Evolutionary conservation across 1,284 basidiomycete species (phyloP).

Genomic region (Porphyrellus sp.): DNA sequence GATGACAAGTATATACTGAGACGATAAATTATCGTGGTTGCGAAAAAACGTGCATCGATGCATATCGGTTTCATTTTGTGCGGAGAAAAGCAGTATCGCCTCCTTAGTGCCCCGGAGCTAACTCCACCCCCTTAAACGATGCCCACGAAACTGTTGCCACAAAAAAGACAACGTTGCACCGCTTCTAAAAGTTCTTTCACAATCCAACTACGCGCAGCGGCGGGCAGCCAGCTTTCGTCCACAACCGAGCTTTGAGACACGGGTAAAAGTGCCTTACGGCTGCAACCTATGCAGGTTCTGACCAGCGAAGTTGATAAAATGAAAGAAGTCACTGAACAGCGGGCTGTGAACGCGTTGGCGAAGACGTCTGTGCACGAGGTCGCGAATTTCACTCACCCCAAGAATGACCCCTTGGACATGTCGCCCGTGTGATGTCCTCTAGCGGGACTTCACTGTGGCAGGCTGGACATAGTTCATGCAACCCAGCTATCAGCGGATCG

Average conservation of each 20-base stretch:
- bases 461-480: constrained; percentile 66
- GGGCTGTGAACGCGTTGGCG: constrained; percentile 41
- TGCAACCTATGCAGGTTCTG: constrained; percentile 67
- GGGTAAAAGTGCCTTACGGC: constrained; percentile 65
- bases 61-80: constrained; percentile 31
- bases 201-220: constrained; percentile 56
- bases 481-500: constrained; percentile 33
- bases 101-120: constrained; percentile 22
- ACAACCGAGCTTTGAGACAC: constrained; percentile 34
- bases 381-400: constrained; percentile 49
- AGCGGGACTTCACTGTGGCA: constrained; percentile 57
- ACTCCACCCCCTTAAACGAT: constrained; percentile 38
- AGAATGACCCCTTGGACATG: constrained; percentile 62
- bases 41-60: constrained; percentile 26
- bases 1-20: constrained; percentile 15
- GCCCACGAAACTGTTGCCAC: constrained; percentile 63
- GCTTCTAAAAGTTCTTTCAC: constrained; percentile 63
- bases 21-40: constrained; percentile 28
- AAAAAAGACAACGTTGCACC: constrained; percentile 60
- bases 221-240: constrained; percentile 40
- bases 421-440: constrained; percentile 53
- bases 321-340: constrained; percentile 71
- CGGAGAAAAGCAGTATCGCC: constrained; percentile 30
- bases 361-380: constrained; percentile 25
- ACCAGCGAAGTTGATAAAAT: constrained; percentile 64